Evolutionary conservation across 2,329 filamentous ascomycete genomes (phyloP).

Genomic region (Ciborinia camelliae): DNA sequence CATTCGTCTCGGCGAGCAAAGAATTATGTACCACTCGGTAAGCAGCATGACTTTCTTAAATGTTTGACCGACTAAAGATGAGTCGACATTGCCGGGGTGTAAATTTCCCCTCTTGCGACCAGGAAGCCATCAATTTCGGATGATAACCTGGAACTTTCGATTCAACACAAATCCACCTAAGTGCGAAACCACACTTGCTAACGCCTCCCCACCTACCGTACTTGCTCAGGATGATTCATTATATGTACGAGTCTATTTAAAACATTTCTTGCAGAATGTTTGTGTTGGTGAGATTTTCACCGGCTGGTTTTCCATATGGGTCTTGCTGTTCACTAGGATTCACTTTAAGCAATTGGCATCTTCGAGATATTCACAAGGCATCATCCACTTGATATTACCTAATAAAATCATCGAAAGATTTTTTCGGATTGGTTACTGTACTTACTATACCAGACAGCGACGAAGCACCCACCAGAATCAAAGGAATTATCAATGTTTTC

Average conservation of each 20-base stretch:
- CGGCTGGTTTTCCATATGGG: not conserved
- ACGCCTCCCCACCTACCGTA: not conserved
- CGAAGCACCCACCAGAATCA: not conserved
- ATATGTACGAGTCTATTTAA: not conserved
- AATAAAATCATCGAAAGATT: too few species aligned
- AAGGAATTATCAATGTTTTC: not conserved
- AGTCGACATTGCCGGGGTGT: not conserved
- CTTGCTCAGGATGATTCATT: not conserved
- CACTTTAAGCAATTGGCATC: not conserved
- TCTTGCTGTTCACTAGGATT: not conserved
- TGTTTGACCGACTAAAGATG: not conserved
- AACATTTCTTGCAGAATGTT: not conserved
- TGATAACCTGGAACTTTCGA: not conserved
- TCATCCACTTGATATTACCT: too few species aligned
- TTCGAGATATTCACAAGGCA: not conserved
- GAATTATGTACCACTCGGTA: constrained; percentile 11
- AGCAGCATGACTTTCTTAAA: not conserved
- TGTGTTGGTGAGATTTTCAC: not conserved
- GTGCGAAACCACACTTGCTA: not conserved
- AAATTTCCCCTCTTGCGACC: not conserved
- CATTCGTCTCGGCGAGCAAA: not conserved
- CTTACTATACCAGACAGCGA: not conserved
- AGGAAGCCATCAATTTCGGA: not conserved
- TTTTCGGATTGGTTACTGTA: not conserved
- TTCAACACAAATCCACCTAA: not conserved